Conservation (phyloP, 305 asterid genomes). For the Fraxinus paxiana region DNA sequence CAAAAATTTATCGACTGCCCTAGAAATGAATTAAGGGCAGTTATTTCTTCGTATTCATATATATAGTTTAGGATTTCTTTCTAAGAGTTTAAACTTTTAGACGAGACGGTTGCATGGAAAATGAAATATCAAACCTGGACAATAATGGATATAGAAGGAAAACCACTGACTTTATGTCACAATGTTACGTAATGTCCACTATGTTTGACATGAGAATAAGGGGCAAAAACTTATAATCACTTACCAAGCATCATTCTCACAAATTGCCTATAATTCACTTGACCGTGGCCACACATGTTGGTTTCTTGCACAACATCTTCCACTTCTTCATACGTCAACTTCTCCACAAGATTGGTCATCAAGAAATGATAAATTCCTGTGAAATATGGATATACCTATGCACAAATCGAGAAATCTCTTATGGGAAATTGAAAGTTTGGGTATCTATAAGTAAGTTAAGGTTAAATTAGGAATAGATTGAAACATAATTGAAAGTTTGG, state of each 20-base stretch:
- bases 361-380: no score
- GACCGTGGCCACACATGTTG: neutral
- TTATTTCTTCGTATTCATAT: neutral
- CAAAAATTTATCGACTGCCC: neutral
- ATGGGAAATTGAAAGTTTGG: no score
- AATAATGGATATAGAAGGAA: neutral
- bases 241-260: no score
- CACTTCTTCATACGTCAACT: neutral
- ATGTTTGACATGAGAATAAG: neutral
- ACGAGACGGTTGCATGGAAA: neutral
- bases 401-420: neutral
- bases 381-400: neutral
- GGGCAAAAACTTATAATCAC: neutral
- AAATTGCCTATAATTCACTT: neutral
- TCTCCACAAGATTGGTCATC: neutral
- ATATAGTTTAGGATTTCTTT: neutral
- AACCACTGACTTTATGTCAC: neutral
- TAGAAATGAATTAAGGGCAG: neutral
- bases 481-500: no score
- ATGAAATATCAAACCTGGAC: neutral
- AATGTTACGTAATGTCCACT: neutral
- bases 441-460: no score
- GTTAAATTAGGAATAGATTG: no score
- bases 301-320: neutral
- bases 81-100: neutral